Conservation (phyloP, 371 early-diverging fungal species). For the Fennellomyces sp. region DNA sequence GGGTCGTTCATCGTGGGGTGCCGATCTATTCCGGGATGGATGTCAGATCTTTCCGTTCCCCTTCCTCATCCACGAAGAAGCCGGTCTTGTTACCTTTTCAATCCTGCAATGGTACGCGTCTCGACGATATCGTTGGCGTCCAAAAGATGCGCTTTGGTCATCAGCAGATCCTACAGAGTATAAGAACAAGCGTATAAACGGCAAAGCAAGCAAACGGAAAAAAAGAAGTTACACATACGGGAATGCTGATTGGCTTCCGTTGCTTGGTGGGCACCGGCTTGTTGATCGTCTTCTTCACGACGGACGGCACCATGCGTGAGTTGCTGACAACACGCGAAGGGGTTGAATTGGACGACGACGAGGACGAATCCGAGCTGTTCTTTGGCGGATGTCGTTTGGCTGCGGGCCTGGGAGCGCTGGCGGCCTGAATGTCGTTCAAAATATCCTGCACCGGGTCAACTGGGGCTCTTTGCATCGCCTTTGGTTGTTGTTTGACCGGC, state of each 20-base stretch:
- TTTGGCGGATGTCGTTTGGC: neutral
- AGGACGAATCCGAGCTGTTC: neutral
- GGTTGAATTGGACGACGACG: conserved; percentile 1
- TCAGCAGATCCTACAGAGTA: conserved; percentile 3
- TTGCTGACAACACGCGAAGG: neutral
- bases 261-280: neutral
- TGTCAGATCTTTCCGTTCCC: neutral
- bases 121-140: conserved; percentile 4
- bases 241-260: neutral
- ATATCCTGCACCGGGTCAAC: conserved; percentile 9
- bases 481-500: neutral
- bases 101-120: conserved; percentile 6
- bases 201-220: neutral
- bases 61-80: neutral
- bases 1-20: neutral
- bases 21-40: neutral
- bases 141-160: neutral
- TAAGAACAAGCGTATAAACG: neutral
- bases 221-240: neutral
- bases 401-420: neutral
- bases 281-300: neutral
- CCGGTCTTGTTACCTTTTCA: neutral
- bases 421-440: conserved; percentile 9
- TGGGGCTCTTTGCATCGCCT: neutral
- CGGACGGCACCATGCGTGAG: neutral